Evolutionary conservation across 1,284 basidiomycete genomes (phyloP).

Genomic region (Puccinia novopanici): DNA sequence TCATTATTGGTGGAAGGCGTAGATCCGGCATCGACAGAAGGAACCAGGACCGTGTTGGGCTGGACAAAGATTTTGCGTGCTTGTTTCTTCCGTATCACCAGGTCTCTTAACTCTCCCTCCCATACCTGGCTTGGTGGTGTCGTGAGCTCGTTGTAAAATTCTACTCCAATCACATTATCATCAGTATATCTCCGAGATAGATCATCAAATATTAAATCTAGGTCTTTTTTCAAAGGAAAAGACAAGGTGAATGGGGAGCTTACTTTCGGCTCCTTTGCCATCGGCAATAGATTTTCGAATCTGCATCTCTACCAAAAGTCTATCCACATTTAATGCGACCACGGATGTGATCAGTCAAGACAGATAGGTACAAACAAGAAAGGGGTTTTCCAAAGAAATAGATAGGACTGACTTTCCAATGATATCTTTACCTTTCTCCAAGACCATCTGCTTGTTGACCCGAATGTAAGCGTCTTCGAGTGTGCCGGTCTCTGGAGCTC

Average conservation of each 20-base stretch:
- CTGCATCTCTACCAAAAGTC: constrained; percentile 72
- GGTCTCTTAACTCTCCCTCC: constrained; percentile 72
- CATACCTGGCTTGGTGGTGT: constrained; percentile 68
- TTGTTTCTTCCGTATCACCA: constrained; percentile 77
- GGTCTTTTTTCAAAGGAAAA: background rate
- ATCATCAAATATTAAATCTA: background rate
- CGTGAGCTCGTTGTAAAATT: constrained; percentile 74
- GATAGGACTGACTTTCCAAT: constrained; percentile 63
- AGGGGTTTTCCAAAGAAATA: background rate
- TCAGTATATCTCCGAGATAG: too few species aligned
- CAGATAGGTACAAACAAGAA: background rate
- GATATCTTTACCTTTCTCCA: constrained; percentile 68
- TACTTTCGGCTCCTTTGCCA: constrained; percentile 67
- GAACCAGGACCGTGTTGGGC: constrained; percentile 69
- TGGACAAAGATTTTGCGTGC: constrained; percentile 77
- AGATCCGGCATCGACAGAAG: constrained; percentile 54
- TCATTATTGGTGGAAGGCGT: constrained; percentile 57
- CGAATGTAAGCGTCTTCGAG: constrained; percentile 72
- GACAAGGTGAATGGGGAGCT: constrained; percentile 10
- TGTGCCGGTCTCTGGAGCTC: constrained; percentile 60
- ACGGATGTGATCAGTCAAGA: background rate
- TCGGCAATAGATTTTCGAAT: constrained; percentile 80
- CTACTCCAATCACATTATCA: constrained; percentile 57
- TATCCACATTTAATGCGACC: background rate
- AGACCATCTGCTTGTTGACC: constrained; percentile 70